phyloP scores from a whole-genome alignment of 768 basidiomycete species.

The Russula sp. region DNA sequence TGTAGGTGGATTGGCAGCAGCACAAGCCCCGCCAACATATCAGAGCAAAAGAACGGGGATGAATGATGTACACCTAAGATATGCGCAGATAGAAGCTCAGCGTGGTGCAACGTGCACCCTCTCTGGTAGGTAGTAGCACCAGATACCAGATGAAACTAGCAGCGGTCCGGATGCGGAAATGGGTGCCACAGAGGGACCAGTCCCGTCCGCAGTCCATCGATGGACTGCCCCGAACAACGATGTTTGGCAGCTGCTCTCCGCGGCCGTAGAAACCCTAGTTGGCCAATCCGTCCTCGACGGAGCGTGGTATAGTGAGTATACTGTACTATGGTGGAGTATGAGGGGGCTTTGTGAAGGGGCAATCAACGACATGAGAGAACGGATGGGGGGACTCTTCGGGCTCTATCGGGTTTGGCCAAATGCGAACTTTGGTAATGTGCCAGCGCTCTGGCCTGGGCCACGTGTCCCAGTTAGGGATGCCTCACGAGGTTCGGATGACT shows the following conservation, averaged over 20 bases:
- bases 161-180: background rate
- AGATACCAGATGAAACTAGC: background rate
- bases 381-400: background rate
- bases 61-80: no score
- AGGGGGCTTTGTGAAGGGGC: background rate
- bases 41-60: no score
- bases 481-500: background rate
- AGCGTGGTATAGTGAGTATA: background rate
- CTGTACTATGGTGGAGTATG: background rate
- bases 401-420: background rate
- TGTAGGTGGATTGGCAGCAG: no score
- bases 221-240: background rate
- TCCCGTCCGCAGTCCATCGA: background rate
- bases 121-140: no score
- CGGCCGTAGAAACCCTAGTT: background rate
- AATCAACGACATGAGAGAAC: background rate
- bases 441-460: background rate
- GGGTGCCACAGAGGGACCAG: background rate
- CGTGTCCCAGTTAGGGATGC: background rate
- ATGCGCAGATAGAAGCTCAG: no score
- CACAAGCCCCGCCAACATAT: no score
- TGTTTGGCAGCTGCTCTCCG: background rate
- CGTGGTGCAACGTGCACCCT: no score
- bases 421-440: background rate
- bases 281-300: background rate